Conservation (phyloP, 768 basidiomycete genomes). For the Pisolithus tinctorius region DNA sequence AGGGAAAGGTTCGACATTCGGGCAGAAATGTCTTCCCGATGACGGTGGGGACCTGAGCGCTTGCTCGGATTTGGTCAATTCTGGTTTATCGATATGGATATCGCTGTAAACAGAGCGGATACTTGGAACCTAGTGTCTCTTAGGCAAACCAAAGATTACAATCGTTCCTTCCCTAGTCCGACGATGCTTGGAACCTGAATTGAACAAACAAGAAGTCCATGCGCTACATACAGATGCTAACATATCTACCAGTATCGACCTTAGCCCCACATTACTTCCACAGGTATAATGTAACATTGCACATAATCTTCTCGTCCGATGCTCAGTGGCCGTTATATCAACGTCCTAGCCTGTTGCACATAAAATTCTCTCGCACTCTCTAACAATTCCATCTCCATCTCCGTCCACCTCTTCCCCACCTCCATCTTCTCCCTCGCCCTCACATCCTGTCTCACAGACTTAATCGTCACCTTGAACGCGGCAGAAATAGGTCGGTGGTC, state of each 20-base stretch:
- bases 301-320: no score
- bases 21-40: no score
- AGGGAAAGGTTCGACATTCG: no score
- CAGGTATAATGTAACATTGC: no score
- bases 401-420: constrained; percentile 50
- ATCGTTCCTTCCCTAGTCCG: neutral
- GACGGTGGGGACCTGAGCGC: no score
- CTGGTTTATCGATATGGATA: no score
- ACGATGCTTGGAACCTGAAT: no score
- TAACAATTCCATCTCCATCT: constrained; percentile 26
- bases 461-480: constrained; percentile 67
- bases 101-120: no score
- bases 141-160: neutral
- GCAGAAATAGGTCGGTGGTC: constrained; percentile 90
- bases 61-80: no score
- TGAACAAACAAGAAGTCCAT: neutral
- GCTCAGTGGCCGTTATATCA: constrained; percentile 1
- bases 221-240: neutral
- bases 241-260: no score
- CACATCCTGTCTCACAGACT: constrained; percentile 55
- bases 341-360: constrained; percentile 24
- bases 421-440: constrained; percentile 51
- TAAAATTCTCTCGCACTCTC: constrained; percentile 28
- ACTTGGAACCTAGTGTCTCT: no score
- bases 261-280: no score